Evolutionary conservation across 495 filamentous ascomycete species (phyloP), one percentile per base, ranked within the genome.

Genomic region (Emericellopsis terricola): DNA sequence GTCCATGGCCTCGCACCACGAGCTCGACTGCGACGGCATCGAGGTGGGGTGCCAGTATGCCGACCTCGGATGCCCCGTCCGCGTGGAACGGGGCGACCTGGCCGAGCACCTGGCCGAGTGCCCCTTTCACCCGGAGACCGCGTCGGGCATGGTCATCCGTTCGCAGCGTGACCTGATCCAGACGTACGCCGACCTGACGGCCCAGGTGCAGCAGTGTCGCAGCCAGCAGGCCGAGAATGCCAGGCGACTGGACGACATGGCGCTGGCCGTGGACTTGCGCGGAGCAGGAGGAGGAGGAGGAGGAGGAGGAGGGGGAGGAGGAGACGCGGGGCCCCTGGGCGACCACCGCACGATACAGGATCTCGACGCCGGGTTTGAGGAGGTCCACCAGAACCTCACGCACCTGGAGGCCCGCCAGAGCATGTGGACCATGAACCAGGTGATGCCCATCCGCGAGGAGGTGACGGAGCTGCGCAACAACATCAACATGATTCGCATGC

Each of bases 401-500:
- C 62, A 69, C 30, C 43, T 63, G 5, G 64, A 68, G 28, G 53
- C 52, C 5, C 56, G 59, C 11, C 62, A 67, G 33, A 60, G 50
- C 0, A 50, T 60, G 42, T 53, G 57, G 46, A 50, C 60, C 14
- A 55, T 65, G 40, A 68, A 68, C 41, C 61, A 67, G 36, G 56
- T 54, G 5, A 47, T 64, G 18, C 56, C 54, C 8, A 51, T 69
- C 36, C 62, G 62, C 33, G 60, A 68, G 20, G 62, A 69, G 36
- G 49, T 71, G 2, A 51, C 52, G n/a, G 65, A 71, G 37, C 49
- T 71, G 19, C 51, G 53, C 21, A 67, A 56, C 42, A 62, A 50
- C n/a, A 51, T 66, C 26, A 57, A 59, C 7, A 57, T 65, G 8
- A 48, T 66, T 9, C 54, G 56, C 23, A 67, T 69, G 65, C 64